Evolutionary conservation across 2,329 filamentous ascomycete genomes (phyloP), one percentile per base, ranked within the genome.

Genomic region (Achaetomium macrosporum): DNA sequence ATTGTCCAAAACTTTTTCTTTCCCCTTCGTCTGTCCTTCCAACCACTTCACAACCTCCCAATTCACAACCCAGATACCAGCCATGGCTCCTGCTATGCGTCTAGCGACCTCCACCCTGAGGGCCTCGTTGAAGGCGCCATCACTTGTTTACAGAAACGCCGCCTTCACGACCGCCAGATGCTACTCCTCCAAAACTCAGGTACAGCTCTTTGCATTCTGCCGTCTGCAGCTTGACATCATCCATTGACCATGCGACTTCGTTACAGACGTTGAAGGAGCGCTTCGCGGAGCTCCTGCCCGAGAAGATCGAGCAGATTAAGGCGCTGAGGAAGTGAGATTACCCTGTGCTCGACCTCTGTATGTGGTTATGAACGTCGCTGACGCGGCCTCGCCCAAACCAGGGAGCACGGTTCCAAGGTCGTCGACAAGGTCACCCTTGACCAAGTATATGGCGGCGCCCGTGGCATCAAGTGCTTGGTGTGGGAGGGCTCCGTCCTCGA

Each of bases 291-390:
- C 87, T 92, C 69, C 81, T 99, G 59, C 93, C 93, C 66, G 90
- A 85, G 73, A 95, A 97, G 84, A 87, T 96, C 70, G 93, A 99
- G 78, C 89, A 97, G 84, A 90, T 99, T 81, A 99, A 99, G 89
- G 85, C 90, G 74, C 85, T 99, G 69, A 84, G 90, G 74, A 96
- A 96, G 90, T 95, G 79, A 72, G 86, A 75, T 56, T 47, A 36
- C 46, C 41, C 49, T 51, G 57, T 47, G 56, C 36, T 25, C 43
- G 42, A 47, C n/a, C n/a, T n/a, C n/a, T n/a, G n/a, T n/a, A 19
- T 54, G 44, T 49, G 5, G 25, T n/a, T 39, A 30, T 41, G 46
- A 16, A 33, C 17, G 17, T 60, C 52, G 57, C 68, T 68, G 56
- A 66, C 63, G 39, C 31, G 51, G 41, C 30, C 47, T 47, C 42